phyloP scores from a whole-genome alignment of 257 asterid species.

The Jaltomata sinuosa region DNA sequence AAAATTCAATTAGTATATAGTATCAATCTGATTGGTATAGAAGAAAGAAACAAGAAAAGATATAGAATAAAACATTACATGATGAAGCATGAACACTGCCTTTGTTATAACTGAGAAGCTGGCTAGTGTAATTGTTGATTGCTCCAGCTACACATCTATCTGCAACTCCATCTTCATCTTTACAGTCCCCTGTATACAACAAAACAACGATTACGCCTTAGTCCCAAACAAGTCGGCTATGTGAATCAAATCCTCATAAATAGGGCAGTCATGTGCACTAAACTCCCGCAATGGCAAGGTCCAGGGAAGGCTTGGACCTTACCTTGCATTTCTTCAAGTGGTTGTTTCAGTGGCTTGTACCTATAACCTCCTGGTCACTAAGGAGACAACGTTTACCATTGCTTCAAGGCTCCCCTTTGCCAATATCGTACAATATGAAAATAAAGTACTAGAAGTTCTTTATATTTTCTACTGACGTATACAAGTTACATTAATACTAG shows the following conservation, averaged over 20 bases:
- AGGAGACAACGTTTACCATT: background rate
- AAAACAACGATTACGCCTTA: background rate
- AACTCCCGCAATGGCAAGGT: background rate
- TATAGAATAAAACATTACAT: slow-evolving; percentile 27
- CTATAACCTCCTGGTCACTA: background rate
- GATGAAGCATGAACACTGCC: slow-evolving; percentile 21
- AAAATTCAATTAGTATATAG: background rate
- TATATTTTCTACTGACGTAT: background rate
- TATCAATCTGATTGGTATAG: background rate
- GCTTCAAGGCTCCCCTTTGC: background rate
- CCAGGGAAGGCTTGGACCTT: background rate
- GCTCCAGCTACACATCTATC: slow-evolving; percentile 94
- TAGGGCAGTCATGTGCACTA: background rate
- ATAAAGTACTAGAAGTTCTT: background rate
- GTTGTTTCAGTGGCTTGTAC: background rate
- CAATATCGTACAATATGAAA: background rate
- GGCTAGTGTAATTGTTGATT: slow-evolving; percentile 79
- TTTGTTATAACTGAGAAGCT: slow-evolving; percentile 40
- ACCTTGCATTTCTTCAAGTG: background rate
- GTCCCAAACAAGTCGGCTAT: background rate
- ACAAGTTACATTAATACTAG: background rate
- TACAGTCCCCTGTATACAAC: slow-evolving; percentile 65
- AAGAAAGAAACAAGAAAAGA: background rate
- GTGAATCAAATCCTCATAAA: background rate
- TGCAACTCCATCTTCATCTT: slow-evolving; percentile 52